Percentiles rank a stretch among this genome's conserved stretches.
Evolutionary conservation across 2,329 filamentous ascomycete genomes (phyloP).

Genomic region (Zarea fungicola): DNA sequence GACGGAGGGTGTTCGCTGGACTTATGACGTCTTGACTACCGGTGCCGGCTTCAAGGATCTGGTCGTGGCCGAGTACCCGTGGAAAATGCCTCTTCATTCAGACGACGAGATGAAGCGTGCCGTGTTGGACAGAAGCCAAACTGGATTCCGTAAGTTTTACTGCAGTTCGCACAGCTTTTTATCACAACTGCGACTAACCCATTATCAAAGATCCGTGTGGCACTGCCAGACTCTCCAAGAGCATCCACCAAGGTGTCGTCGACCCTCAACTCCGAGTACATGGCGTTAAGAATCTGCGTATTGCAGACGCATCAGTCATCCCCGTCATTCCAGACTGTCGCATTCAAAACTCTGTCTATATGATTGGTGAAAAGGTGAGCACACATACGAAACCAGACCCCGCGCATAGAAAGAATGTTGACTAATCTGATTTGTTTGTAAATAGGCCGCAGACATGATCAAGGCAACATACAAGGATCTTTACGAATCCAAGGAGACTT

Average conservation of each 20-base stretch:
- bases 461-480: no score
- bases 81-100: conserved; percentile 51
- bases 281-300: conserved; percentile 47
- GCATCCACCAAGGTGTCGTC: conserved; percentile 47
- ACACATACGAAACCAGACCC: conserved; percentile 7
- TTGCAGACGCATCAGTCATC: conserved; percentile 52
- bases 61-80: conserved; percentile 50
- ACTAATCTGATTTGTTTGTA: no score
- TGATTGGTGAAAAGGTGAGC: conserved; percentile 45
- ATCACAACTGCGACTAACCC: no score
- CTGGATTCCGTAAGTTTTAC: no score
- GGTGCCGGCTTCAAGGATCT: conserved; percentile 54
- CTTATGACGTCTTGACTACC: conserved; percentile 52
- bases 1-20: conserved; percentile 51
- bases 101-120: conserved; percentile 52
- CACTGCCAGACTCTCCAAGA: conserved; percentile 46
- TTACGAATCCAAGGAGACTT: no score
- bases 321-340: conserved; percentile 52
- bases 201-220: conserved; percentile 58
- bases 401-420: no score
- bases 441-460: no score
- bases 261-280: conserved; percentile 47
- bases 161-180: no score
- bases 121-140: conserved; percentile 54
- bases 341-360: conserved; percentile 57